Conservation (phyloP, 2,329 filamentous ascomycete genomes). For the Dryadomyces quercus-mongolicae region DNA sequence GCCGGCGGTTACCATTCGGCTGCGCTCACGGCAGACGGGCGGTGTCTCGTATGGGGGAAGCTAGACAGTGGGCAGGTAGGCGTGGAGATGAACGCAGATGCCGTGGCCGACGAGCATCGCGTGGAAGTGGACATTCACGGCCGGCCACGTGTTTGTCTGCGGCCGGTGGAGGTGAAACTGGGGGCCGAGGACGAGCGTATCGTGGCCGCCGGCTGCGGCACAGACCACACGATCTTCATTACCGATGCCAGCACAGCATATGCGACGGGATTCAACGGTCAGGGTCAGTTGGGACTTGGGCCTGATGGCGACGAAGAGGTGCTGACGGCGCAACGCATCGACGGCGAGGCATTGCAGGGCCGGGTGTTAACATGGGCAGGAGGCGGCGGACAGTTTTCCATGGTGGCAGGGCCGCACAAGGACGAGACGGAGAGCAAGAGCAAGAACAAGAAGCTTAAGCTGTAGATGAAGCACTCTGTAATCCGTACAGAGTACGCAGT, state of each 20-base stretch:
- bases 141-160: not conserved
- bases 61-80: slow-evolving; percentile 27
- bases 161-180: slow-evolving; percentile 40
- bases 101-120: not conserved
- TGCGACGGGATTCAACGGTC: slow-evolving; percentile 49
- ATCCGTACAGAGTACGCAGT: no score
- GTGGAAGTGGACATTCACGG: not conserved
- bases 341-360: slow-evolving; percentile 4
- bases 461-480: no score
- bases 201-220: slow-evolving; percentile 34
- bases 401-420: slow-evolving; percentile 11
- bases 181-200: not conserved
- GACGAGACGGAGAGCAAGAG: no score
- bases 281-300: slow-evolving; percentile 43
- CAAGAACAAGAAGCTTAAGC: no score
- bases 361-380: slow-evolving; percentile 49
- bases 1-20: slow-evolving; percentile 52
- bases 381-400: slow-evolving; percentile 47
- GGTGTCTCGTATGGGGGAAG: slow-evolving; percentile 26
- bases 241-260: slow-evolving; percentile 41
- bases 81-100: slow-evolving; percentile 24
- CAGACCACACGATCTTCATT: slow-evolving; percentile 53
- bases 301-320: slow-evolving; percentile 44
- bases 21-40: slow-evolving; percentile 21
- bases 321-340: not conserved